Evolutionary conservation across 2,329 filamentous ascomycete species (phyloP).

Genomic region (Clonostachys rosea): DNA sequence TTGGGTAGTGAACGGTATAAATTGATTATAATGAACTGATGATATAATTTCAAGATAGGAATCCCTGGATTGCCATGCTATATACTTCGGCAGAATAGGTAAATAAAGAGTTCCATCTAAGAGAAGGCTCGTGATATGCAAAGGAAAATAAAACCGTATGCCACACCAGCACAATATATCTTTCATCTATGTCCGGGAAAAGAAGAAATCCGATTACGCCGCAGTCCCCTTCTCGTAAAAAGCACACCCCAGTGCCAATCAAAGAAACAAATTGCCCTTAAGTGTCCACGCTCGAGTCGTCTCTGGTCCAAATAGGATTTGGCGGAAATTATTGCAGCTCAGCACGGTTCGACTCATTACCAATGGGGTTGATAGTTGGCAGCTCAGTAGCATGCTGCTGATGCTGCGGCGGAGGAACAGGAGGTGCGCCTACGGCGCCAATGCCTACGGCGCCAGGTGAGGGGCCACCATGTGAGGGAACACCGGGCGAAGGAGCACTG

Average conservation of each 20-base stretch:
- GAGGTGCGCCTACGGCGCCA: slow-evolving; percentile 2
- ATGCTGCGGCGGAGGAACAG: not conserved
- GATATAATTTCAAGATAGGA: not conserved
- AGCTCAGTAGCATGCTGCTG: slow-evolving; percentile 15
- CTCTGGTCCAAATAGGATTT: too few relatives aligned
- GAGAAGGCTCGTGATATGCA: not conserved
- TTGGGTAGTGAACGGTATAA: not conserved
- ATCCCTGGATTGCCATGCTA: not conserved
- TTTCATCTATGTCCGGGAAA: too few relatives aligned
- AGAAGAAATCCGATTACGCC: too few relatives aligned
- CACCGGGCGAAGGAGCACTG: not conserved
- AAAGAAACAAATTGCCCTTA: too few relatives aligned
- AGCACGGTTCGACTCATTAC: slow-evolving; percentile 22
- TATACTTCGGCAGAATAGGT: not conserved
- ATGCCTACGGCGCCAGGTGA: slow-evolving; percentile 10
- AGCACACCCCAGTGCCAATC: too few relatives aligned
- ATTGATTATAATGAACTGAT: too few relatives aligned
- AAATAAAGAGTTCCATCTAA: not conserved
- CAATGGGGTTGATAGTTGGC: slow-evolving; percentile 16
- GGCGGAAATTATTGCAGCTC: slow-evolving; percentile 10
- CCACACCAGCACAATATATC: too few relatives aligned
- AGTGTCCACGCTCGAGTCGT: too few relatives aligned
- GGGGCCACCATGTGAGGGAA: slow-evolving; percentile 18
- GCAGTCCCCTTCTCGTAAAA: too few relatives aligned
- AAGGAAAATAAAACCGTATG: not conserved